Percentiles rank a stretch among this genome's conserved stretches.
These are phyloP conservation scores for Trametes gibbosa DNA, from an alignment of 768 basidiomycete genomes.

Conservation along the genomic window DNA sequence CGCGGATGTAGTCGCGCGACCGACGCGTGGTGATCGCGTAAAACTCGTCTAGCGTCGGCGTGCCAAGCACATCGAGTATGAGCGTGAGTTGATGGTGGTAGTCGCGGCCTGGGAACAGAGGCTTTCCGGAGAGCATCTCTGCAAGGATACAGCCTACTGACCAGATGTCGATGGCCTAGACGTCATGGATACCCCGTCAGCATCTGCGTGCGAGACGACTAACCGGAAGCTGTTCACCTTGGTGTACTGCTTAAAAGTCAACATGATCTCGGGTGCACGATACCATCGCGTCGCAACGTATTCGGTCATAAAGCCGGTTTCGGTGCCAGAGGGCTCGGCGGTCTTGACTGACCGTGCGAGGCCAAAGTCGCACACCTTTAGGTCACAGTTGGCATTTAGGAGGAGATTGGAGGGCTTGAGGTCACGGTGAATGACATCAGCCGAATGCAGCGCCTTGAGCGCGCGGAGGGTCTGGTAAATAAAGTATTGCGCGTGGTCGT, in stretches of 20 bases:
- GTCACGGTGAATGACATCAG: constrained; percentile 95
- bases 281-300: constrained; percentile 99
- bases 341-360: constrained; percentile 88
- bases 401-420: constrained; percentile 96
- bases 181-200: constrained; percentile 6
- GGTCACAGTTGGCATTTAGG: constrained; percentile 95
- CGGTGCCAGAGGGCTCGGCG: constrained; percentile 76
- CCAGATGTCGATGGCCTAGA: constrained; percentile 83
- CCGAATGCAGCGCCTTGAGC: constrained; percentile 93
- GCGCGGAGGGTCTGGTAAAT: constrained; percentile 94
- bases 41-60: constrained; percentile 96
- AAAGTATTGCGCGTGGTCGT: constrained; percentile 94
- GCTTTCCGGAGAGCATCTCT: constrained; percentile 97
- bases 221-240: constrained; percentile 46
- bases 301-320: constrained; percentile 82
- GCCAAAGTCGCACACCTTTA: constrained; percentile 96
- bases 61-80: constrained; percentile 95
- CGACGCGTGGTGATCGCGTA: constrained; percentile 92
- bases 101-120: constrained; percentile 94
- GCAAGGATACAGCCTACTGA: constrained; percentile 87
- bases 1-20: constrained; percentile 93
- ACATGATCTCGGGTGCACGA: constrained; percentile 98
- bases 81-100: constrained; percentile 95
- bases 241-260: constrained; percentile 98
- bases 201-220: neutral